Conservation (phyloP, 495 filamentous ascomycete genomes). For the Aspergillus biplanus region DNA sequence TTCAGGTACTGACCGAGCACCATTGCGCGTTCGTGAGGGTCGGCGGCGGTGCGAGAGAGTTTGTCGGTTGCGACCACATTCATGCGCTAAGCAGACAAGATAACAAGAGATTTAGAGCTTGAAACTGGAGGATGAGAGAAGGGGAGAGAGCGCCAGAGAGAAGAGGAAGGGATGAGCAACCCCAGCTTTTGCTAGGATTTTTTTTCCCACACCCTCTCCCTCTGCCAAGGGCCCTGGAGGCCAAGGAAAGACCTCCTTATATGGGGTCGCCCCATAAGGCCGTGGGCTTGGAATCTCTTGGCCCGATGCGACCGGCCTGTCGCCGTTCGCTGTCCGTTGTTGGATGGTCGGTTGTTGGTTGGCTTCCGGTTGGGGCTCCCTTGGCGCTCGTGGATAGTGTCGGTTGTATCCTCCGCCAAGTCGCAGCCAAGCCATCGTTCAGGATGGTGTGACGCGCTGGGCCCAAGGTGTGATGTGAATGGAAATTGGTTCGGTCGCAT, state of each 20-base stretch:
- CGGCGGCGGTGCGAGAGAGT: background rate
- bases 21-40: conserved; percentile 6
- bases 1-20: conserved; percentile 22
- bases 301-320: background rate
- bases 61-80: background rate
- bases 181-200: background rate
- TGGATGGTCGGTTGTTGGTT: background rate
- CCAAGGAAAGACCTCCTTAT: background rate
- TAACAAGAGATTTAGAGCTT: no score
- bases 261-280: background rate
- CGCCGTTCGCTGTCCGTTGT: background rate
- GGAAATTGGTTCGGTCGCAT: no score
- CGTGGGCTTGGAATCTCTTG: background rate
- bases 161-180: background rate
- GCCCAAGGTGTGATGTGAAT: no score
- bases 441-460: no score
- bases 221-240: background rate
- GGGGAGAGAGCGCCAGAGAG: background rate
- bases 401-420: no score
- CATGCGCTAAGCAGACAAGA: background rate
- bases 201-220: background rate
- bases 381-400: background rate
- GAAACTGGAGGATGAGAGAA: background rate
- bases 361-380: background rate
- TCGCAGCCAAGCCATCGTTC: no score